Conservation (phyloP, 768 basidiomycete species). For the Mycena capillaripes region DNA sequence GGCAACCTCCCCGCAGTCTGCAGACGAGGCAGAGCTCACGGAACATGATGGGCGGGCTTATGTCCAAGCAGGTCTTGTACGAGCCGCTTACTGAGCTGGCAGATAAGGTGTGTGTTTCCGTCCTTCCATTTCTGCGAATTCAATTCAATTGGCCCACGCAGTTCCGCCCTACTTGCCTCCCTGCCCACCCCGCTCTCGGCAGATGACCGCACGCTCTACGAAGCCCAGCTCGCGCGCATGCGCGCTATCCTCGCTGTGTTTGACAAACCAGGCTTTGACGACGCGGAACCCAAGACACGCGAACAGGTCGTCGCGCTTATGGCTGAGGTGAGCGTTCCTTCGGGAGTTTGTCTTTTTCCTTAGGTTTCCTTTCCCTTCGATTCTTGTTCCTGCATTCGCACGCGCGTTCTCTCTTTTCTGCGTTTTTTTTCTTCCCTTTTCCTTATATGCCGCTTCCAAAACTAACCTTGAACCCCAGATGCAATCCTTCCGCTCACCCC, state of each 20-base stretch:
- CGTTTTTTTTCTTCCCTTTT: neutral
- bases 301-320: constrained; percentile 76
- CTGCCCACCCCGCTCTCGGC: constrained; percentile 65
- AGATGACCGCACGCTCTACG: constrained; percentile 75
- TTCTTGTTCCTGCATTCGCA: no score
- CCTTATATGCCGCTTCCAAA: neutral
- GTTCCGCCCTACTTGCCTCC: constrained; percentile 86
- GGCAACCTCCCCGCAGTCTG: constrained; percentile 53
- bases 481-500: constrained; percentile 84
- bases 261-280: constrained; percentile 70
- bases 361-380: neutral
- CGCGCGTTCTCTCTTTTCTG: neutral
- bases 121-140: neutral
- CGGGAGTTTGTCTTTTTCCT: neutral
- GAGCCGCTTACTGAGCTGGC: constrained; percentile 88
- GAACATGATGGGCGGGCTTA: constrained; percentile 84
- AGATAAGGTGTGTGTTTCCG: constrained; percentile 65
- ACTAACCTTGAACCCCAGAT: constrained; percentile 59
- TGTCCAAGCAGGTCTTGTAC: constrained; percentile 88
- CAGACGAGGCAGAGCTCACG: constrained; percentile 68
- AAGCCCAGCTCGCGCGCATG: constrained; percentile 71
- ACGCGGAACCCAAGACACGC: constrained; percentile 62
- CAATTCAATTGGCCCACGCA: constrained; percentile 48
- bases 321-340: constrained; percentile 70
- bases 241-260: constrained; percentile 74